phyloP scores from a whole-genome alignment of 2,329 filamentous ascomycete genomes.

The Botrytis galanthina region DNA sequence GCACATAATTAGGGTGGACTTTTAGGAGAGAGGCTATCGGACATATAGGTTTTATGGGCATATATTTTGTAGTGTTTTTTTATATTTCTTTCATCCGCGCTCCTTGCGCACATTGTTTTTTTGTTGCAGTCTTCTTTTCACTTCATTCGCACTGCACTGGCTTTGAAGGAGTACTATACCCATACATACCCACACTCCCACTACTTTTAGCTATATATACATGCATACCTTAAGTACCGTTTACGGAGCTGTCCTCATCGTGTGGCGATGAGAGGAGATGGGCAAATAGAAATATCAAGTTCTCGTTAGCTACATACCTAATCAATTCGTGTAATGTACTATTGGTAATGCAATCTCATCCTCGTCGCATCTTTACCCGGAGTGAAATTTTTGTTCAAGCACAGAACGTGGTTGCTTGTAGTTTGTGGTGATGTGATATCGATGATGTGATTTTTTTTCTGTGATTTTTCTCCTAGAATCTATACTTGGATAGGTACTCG shows the following conservation, averaged over 20 bases:
- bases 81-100: background rate
- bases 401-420: background rate
- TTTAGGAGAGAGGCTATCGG: conserved; percentile 1
- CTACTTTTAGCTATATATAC: background rate
- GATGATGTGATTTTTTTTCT: background rate
- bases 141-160: background rate
- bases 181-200: conserved; percentile 15
- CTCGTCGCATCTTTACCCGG: background rate
- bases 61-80: conserved; percentile 14
- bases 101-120: background rate
- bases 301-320: background rate
- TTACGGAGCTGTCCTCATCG: background rate
- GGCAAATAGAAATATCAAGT: background rate
- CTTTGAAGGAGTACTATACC: conserved; percentile 17
- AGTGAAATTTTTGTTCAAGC: background rate
- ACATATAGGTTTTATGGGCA: conserved; percentile 13
- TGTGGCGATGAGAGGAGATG: background rate
- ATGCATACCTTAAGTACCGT: background rate
- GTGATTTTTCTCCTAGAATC: background rate
- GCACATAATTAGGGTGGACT: conserved; percentile 13
- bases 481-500: no score
- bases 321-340: background rate
- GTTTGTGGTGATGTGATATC: background rate
- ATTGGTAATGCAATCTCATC: background rate
- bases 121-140: background rate